phyloP scores from a whole-genome alignment of 1,139 yeast species.

The Scheffersomyces parashehatae region DNA sequence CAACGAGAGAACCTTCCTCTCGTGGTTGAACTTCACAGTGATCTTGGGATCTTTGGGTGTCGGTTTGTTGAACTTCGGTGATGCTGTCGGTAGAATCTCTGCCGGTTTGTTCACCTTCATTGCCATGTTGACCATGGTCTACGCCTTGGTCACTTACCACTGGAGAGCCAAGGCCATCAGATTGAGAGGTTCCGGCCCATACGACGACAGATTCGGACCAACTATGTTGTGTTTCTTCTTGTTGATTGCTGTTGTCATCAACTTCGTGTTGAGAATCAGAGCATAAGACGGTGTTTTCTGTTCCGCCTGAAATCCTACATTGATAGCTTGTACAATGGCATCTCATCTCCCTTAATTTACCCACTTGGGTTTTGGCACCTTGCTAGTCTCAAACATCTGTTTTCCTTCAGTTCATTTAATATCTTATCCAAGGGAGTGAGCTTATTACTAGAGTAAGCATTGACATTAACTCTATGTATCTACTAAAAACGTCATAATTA shows the following conservation, averaged over 20 bases:
- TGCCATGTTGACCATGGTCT: slow-evolving; percentile 97
- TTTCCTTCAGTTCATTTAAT: too few relatives aligned
- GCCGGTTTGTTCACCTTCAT: slow-evolving; percentile 92
- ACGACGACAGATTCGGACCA: slow-evolving; percentile 97
- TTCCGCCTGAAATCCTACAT: neutral
- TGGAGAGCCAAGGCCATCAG: slow-evolving; percentile 99
- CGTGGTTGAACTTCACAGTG: slow-evolving; percentile 98
- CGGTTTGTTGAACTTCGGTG: slow-evolving; percentile 95
- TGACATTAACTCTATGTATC: too few relatives aligned
- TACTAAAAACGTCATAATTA: too few relatives aligned
- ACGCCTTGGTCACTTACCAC: slow-evolving; percentile 93
- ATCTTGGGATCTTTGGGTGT: slow-evolving; percentile 95
- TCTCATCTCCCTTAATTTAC: too few relatives aligned
- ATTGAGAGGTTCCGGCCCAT: slow-evolving; percentile 96
- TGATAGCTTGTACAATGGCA: too few relatives aligned
- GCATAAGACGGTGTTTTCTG: slow-evolving; percentile 24
- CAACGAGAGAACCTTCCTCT: slow-evolving; percentile 94
- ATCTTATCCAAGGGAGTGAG: too few relatives aligned
- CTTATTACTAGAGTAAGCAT: too few relatives aligned
- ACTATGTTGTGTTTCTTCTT: slow-evolving; percentile 96
- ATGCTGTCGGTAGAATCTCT: slow-evolving; percentile 84
- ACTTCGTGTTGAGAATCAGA: slow-evolving; percentile 82
- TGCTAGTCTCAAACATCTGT: too few relatives aligned
- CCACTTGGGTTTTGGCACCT: too few relatives aligned
- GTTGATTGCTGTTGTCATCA: slow-evolving; percentile 87